Conservation (phyloP, 148 eudicot species). For the Chenopodium quinoa region DNA sequence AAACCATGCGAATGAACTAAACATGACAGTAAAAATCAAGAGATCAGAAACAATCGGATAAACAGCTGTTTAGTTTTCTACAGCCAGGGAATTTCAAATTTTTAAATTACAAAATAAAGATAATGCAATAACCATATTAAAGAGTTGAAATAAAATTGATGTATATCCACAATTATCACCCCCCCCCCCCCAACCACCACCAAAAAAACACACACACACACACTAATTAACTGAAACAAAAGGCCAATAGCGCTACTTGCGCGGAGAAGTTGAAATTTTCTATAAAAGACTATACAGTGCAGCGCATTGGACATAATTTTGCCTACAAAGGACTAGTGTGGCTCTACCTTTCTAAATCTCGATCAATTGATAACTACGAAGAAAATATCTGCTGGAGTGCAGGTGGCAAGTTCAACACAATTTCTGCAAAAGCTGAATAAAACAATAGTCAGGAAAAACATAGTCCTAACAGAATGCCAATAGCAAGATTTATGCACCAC, state of each 20-base stretch:
- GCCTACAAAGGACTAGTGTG: neutral
- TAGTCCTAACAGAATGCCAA: neutral
- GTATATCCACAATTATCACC: neutral
- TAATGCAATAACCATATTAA: neutral
- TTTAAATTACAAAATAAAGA: neutral
- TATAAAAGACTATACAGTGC: constrained; percentile 10
- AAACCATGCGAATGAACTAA: too few species aligned
- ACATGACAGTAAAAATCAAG: neutral
- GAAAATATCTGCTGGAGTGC: constrained; percentile 58
- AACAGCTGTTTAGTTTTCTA: too few species aligned
- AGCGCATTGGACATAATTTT: neutral
- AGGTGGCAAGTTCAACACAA: constrained; percentile 75
- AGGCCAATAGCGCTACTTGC: neutral
- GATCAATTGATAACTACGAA: constrained; percentile 10
- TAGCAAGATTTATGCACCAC: neutral
- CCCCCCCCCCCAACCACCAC: neutral
- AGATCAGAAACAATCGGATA: neutral
- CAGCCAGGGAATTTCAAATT: neutral
- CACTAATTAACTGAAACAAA: neutral
- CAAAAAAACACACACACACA: too few species aligned
- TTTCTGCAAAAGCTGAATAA: constrained; percentile 86
- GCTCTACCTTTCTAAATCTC: neutral
- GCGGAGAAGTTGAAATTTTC: neutral
- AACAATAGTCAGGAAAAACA: constrained; percentile 6
- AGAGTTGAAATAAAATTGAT: neutral